These are phyloP conservation scores for Geotrichum carabidarum DNA, from an alignment of 1,139 yeast genomes.

Conservation along the genomic window DNA sequence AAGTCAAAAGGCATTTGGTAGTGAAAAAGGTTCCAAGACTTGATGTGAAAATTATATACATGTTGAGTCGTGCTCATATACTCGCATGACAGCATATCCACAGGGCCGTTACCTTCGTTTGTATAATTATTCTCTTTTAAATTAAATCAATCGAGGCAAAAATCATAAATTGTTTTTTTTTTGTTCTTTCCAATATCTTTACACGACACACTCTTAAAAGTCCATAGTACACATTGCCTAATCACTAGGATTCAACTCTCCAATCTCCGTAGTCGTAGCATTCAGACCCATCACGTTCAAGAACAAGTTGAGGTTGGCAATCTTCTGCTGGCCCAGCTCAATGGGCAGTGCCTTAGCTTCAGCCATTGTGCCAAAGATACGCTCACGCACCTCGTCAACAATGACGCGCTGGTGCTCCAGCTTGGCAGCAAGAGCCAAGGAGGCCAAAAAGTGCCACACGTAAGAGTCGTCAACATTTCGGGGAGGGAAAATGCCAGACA, in stretches of 20 bases:
- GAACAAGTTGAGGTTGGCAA: constrained; percentile 82
- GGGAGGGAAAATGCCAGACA: constrained; percentile 80
- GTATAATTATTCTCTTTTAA: too few species aligned
- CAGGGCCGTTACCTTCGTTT: too few species aligned
- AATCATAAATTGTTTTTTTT: background rate
- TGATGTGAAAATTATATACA: too few species aligned
- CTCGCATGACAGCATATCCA: too few species aligned
- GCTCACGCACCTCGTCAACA: constrained; percentile 91
- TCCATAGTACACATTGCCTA: background rate
- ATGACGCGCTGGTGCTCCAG: constrained; percentile 89
- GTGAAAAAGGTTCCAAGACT: too few species aligned
- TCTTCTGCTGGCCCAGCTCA: constrained; percentile 54
- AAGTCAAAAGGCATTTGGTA: too few species aligned
- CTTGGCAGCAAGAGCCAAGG: constrained; percentile 87
- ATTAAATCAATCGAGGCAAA: background rate
- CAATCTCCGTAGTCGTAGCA: constrained; percentile 53
- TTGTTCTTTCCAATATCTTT: background rate
- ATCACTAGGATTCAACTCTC: constrained; percentile 29
- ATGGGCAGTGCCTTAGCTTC: constrained; percentile 64
- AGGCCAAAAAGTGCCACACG: constrained; percentile 96
- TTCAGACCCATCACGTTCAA: constrained; percentile 94
- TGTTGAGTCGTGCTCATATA: too few species aligned
- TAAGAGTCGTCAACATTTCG: constrained; percentile 67
- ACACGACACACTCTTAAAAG: background rate
- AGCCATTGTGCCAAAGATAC: constrained; percentile 83